Evolutionary conservation across 768 basidiomycete species (phyloP).

Genomic region (Pisolithus tinctorius): DNA sequence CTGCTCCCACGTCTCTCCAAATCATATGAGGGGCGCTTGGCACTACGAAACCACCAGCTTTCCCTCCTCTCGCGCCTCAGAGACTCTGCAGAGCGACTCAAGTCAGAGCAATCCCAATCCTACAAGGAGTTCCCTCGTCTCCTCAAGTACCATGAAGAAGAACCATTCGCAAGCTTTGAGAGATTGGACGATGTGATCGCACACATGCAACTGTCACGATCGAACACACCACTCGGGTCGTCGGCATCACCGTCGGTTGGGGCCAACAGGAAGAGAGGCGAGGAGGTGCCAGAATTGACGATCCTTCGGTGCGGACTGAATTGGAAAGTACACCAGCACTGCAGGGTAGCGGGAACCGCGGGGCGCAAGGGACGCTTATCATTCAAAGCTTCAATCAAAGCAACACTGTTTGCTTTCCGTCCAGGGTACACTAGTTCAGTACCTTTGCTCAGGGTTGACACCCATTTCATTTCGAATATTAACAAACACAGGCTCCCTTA

Average conservation of each 20-base stretch:
- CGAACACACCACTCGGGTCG: not conserved
- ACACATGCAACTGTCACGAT: not conserved
- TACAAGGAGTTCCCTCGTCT: slow-evolving; percentile 54
- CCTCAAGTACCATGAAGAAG: slow-evolving; percentile 42
- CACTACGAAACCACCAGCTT: slow-evolving; percentile 55
- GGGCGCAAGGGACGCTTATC: no score
- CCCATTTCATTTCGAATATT: no score
- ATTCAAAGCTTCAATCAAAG: no score
- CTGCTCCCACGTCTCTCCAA: slow-evolving; percentile 60
- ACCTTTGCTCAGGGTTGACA: no score
- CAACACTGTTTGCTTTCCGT: no score
- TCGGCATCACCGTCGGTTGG: slow-evolving; percentile 4
- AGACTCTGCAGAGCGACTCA: slow-evolving; percentile 48
- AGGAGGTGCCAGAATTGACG: slow-evolving; percentile 42
- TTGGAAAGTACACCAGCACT: no score
- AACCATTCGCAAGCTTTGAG: slow-evolving; percentile 37
- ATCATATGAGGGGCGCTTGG: slow-evolving; percentile 53
- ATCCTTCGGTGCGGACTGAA: slow-evolving; percentile 45
- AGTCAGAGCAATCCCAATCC: slow-evolving; percentile 47
- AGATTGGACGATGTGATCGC: slow-evolving; percentile 36
- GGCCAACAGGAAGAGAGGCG: slow-evolving; percentile 6
- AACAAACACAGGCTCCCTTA: no score
- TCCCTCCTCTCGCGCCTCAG: slow-evolving; percentile 49
- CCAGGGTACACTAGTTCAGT: no score
- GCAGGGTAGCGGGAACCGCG: no score